Conservation (phyloP, 2,329 filamentous ascomycete genomes). For the Didymellaceae sp. region DNA sequence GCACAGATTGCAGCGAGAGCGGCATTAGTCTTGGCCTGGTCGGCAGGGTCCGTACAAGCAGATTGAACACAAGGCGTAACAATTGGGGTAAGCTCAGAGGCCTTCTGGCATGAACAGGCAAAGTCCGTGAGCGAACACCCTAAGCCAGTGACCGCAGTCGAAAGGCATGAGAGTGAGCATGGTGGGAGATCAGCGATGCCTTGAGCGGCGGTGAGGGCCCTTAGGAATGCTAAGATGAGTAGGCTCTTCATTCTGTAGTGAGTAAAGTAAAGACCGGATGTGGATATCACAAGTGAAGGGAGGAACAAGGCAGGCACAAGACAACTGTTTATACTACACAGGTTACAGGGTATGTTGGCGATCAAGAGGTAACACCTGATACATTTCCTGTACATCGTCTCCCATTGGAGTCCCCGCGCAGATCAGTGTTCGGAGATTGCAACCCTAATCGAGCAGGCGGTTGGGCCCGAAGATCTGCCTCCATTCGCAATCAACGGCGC, state of each 20-base stretch:
- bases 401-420: not conserved
- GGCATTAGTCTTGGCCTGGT: constrained; percentile 42
- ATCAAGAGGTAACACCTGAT: not conserved
- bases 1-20: constrained; percentile 35
- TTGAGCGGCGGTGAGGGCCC: constrained; percentile 50
- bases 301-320: not conserved
- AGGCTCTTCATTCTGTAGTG: constrained; percentile 31
- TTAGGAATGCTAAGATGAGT: constrained; percentile 40
- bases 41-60: constrained; percentile 43
- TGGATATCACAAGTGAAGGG: not conserved
- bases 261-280: not conserved
- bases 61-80: constrained; percentile 54
- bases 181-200: constrained; percentile 48
- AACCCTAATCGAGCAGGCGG: constrained; percentile 12
- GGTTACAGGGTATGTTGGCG: not conserved
- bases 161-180: constrained; percentile 48
- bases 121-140: constrained; percentile 53
- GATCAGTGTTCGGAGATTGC: constrained; percentile 8
- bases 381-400: not conserved
- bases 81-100: constrained; percentile 43
- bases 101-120: constrained; percentile 55
- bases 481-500: not conserved
- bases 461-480: constrained; percentile 1
- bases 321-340: constrained; percentile 8
- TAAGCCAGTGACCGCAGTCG: constrained; percentile 38